phyloP scores from a whole-genome alignment of 306 rosid genomes.

The Quercus suber region DNA sequence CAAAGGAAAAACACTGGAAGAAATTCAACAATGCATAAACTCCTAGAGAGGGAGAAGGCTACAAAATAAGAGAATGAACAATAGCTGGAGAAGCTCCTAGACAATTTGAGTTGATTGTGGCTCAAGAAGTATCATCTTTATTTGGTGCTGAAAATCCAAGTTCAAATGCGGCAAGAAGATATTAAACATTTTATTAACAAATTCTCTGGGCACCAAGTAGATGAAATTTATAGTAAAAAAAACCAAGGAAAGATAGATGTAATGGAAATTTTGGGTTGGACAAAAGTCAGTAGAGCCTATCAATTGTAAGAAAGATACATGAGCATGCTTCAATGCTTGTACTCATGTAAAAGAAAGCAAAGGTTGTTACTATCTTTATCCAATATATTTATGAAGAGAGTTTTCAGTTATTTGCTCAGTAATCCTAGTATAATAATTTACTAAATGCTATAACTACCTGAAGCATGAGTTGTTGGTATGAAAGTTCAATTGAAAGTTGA shows the following conservation, averaged over 20 bases:
- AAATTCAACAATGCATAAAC: slow-evolving; percentile 66
- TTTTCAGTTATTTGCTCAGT: too few relatives aligned
- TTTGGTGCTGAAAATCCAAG: too few relatives aligned
- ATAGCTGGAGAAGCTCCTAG: background rate
- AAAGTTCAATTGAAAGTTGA: too few relatives aligned
- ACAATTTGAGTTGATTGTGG: background rate
- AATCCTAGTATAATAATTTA: too few relatives aligned
- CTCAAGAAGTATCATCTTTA: background rate
- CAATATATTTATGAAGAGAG: too few relatives aligned
- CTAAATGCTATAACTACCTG: too few relatives aligned
- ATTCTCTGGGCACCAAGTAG: background rate
- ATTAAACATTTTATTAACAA: too few relatives aligned
- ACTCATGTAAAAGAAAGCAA: too few relatives aligned
- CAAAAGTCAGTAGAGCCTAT: background rate
- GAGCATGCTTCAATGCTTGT: background rate
- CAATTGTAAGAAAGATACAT: background rate
- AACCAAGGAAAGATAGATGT: background rate
- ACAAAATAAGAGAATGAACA: background rate
- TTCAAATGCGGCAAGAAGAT: too few relatives aligned
- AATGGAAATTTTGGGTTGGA: background rate
- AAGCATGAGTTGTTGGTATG: too few relatives aligned
- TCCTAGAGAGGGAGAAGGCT: slow-evolving; percentile 20
- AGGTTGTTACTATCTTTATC: too few relatives aligned
- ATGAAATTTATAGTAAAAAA: background rate
- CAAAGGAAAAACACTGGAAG: slow-evolving; percentile 90